These are phyloP conservation scores for Lentinula edodes DNA, from an alignment of 768 basidiomycete species.

Conservation along the genomic window DNA sequence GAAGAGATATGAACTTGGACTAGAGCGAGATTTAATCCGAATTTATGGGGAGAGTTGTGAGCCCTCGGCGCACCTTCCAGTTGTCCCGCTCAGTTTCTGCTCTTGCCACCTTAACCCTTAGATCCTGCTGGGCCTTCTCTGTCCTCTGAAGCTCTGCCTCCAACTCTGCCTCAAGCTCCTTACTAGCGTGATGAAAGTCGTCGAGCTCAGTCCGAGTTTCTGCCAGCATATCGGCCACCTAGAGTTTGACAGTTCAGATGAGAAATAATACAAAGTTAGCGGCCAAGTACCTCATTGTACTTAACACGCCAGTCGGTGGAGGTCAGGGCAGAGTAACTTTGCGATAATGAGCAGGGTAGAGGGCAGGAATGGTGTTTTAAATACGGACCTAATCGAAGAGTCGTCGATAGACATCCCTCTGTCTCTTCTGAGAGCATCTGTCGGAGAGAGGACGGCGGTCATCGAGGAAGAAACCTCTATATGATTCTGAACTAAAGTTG, in stretches of 20 bases:
- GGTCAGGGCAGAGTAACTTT: constrained; percentile 49
- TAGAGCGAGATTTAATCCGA: constrained; percentile 20
- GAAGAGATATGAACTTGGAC: constrained; percentile 82
- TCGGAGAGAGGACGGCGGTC: constrained; percentile 62
- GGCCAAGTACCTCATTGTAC: constrained; percentile 55
- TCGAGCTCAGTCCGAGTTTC: constrained; percentile 84
- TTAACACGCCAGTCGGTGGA: constrained; percentile 70
- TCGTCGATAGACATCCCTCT: constrained; percentile 64
- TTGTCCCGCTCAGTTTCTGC: constrained; percentile 78
- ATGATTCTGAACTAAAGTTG: not conserved
- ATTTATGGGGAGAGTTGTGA: not conserved
- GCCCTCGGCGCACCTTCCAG: constrained; percentile 70
- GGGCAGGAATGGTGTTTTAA: constrained; percentile 3
- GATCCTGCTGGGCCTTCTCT: constrained; percentile 78
- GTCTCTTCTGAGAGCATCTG: constrained; percentile 54
- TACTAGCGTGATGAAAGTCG: constrained; percentile 82
- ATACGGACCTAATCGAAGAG: constrained; percentile 49
- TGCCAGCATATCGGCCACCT: constrained; percentile 76
- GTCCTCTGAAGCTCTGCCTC: constrained; percentile 87
- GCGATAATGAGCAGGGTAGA: constrained; percentile 13
- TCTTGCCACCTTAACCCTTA: constrained; percentile 63
- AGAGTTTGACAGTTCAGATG: not conserved
- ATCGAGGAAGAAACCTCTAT: constrained; percentile 22
- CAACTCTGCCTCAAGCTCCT: constrained; percentile 89
- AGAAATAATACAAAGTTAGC: not conserved